Evolutionary conservation across 179 eudicot genomes (phyloP).

Genomic region (Beta lomatogona): DNA sequence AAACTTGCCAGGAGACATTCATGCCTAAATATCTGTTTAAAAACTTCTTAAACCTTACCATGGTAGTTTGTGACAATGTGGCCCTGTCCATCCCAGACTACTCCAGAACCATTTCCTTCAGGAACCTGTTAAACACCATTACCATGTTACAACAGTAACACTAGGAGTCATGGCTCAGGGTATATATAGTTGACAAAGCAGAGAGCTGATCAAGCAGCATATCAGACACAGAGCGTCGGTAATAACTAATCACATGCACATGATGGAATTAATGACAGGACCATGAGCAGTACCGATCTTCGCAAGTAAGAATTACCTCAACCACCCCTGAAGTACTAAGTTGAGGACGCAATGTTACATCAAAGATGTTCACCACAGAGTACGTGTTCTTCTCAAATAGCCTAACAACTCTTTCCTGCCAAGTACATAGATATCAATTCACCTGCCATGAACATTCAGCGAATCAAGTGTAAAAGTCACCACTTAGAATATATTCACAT

Average conservation of each 20-base stretch:
- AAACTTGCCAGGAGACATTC: background rate
- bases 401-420: slow-evolving; percentile 87
- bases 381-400: slow-evolving; percentile 96
- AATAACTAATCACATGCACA: background rate
- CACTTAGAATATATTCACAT: slow-evolving; percentile 7
- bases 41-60: slow-evolving; percentile 50
- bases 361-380: slow-evolving; percentile 97
- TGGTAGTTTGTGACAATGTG: slow-evolving; percentile 97
- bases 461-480: slow-evolving; percentile 29
- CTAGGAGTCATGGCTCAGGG: background rate
- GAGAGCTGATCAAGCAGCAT: background rate
- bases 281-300: background rate
- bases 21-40: background rate
- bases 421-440: slow-evolving; percentile 57
- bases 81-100: slow-evolving; percentile 92
- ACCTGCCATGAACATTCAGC: slow-evolving; percentile 49
- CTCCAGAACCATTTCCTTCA: slow-evolving; percentile 99
- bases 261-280: background rate
- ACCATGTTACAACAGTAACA: background rate
- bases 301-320: slow-evolving; percentile 59
- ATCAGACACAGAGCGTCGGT: background rate
- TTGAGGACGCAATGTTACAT: slow-evolving; percentile 94
- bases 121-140: slow-evolving; percentile 57
- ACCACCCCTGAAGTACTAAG: slow-evolving; percentile 81
- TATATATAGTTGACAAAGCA: slow-evolving; percentile 12